phyloP scores from a whole-genome alignment of 306 rosid species.

The Malus fusca region DNA sequence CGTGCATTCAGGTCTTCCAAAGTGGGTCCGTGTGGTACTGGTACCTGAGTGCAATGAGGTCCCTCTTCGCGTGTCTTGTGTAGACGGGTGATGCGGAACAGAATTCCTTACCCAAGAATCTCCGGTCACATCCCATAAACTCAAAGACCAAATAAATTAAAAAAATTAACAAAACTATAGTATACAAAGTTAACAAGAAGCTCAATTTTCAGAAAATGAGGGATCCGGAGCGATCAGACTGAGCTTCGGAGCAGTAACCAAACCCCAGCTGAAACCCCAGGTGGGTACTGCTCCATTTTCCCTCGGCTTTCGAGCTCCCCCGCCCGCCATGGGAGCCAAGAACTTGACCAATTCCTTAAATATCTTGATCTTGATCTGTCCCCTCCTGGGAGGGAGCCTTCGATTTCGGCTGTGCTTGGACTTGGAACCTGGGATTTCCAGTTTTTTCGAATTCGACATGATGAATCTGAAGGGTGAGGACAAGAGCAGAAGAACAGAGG shows the following conservation, averaged over 20 bases:
- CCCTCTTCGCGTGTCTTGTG: too few relatives aligned
- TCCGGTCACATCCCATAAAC: neutral
- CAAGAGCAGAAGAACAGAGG: neutral
- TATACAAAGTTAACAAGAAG: neutral
- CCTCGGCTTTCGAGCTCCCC: neutral
- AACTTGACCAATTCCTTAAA: constrained; percentile 2
- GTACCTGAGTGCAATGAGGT: too few relatives aligned
- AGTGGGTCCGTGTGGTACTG: too few relatives aligned
- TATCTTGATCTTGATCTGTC: constrained; percentile 28
- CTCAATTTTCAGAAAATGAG: neutral
- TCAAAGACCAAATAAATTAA: neutral
- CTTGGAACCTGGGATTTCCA: neutral
- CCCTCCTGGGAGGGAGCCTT: constrained; percentile 16
- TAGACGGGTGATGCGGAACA: too few relatives aligned
- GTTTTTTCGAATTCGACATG: neutral
- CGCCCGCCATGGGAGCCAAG: neutral
- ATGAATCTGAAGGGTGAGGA: neutral
- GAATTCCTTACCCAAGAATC: too few relatives aligned
- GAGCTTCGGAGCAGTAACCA: constrained; percentile 1
- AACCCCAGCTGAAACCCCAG: too few relatives aligned
- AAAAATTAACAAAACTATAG: neutral
- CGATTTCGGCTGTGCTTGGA: neutral
- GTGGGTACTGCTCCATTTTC: neutral
- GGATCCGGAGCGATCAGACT: neutral
- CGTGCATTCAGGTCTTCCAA: too few relatives aligned